A percentile compares a stretch with the other conserved stretches of the same genome.
Evolutionary conservation across 805 yeast species (phyloP).

Genomic region (Saccharomycopsis guyanensis): DNA sequence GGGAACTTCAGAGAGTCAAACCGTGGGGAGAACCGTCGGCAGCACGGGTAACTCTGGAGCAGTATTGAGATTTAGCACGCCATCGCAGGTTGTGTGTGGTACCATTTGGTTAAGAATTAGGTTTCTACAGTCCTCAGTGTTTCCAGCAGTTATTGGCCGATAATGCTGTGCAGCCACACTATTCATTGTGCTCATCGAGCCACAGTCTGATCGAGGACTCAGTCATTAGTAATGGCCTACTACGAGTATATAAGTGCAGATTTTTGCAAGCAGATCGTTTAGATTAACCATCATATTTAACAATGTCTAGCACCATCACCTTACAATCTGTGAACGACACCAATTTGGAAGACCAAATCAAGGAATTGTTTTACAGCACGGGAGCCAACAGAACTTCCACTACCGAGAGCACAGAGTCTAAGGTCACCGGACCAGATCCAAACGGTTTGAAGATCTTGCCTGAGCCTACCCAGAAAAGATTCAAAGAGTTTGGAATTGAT

Average conservation of each 20-base stretch:
- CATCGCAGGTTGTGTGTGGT: too few relatives aligned
- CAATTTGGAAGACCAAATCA: conserved; percentile 6
- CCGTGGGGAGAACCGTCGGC: too few relatives aligned
- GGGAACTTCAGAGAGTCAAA: too few relatives aligned
- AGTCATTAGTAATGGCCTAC: not conserved
- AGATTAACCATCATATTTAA: not conserved
- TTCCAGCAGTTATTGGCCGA: too few relatives aligned
- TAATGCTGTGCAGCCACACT: too few relatives aligned
- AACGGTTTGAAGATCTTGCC: conserved; percentile 22
- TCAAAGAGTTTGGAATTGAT: conserved; percentile 30
- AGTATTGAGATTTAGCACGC: too few relatives aligned
- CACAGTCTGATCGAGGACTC: not conserved
- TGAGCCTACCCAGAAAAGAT: conserved; percentile 25
- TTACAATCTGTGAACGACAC: not conserved
- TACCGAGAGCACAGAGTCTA: conserved; percentile 1
- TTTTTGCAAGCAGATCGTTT: not conserved
- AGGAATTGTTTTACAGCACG: not conserved
- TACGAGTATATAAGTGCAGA: not conserved
- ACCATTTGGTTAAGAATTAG: too few relatives aligned
- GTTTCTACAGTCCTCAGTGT: too few relatives aligned
- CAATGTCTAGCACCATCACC: conserved; percentile 2
- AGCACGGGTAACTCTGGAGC: too few relatives aligned
- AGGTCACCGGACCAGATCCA: conserved; percentile 18
- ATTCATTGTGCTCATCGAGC: not conserved
- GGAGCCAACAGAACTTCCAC: not conserved